Evolutionary conservation across 2,329 filamentous ascomycete genomes (phyloP), one percentile per base, ranked within the genome.

Genomic region (Aspergillus arachidicola): DNA sequence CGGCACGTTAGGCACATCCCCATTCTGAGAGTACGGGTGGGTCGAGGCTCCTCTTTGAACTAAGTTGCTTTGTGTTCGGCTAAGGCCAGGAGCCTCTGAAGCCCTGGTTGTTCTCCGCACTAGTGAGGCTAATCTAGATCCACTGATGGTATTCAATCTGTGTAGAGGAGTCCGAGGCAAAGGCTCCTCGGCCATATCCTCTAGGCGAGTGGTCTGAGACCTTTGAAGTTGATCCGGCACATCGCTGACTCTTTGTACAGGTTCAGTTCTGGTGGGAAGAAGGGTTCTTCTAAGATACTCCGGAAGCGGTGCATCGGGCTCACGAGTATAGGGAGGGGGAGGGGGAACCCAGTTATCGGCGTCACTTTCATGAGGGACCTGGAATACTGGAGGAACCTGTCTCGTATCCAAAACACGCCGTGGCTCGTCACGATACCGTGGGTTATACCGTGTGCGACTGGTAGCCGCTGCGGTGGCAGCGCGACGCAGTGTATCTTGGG

Each of bases 271-370:
- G 9, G 65, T 67, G 30, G 75, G 75, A 60, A 79, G 70, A 58
- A 80, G 71, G 3, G 72, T 71, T 59, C 72, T 69, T 66, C 69
- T 71, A 12, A 80, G 64, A 62, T 76, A 69, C 14, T 78, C 76
- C n/a, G 78, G 78, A 9, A 80, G 70, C n/a, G 76, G 75, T 38
- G 57, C 69, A 30, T 75, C 75, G 16, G 77, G 66, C 23, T 79
- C 73, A 10, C 70, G 75, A 26, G 72, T 75, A 64, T 96, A 96
- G 1, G 91, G 91, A 3, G 92, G 92, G 10, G 92, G 92, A 6
- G 92, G 92, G 6, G 92, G 91, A 5, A 93, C 90, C 92, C 92
- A 96, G 70, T 94, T 92, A 71, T 95, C 92, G 4, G 92, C 91
- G 74, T 95, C 92, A 66, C 91, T 94, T 76, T 95, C 92, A 75